Base-by-base conservation (phyloP, 169 alveolate genomes). In the Plasmodium gallinaceum region DNA sequence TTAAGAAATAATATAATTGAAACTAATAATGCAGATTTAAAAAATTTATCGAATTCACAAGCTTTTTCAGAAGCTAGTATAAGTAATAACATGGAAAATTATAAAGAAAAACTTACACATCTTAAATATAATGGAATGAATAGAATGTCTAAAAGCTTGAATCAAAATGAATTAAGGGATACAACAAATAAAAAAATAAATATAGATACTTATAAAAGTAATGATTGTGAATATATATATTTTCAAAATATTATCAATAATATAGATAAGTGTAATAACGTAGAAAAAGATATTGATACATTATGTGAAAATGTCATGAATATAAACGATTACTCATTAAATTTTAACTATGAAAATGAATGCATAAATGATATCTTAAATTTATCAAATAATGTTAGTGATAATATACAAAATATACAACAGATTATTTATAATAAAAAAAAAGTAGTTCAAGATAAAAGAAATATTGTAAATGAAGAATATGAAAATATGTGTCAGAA, bases 401-500 rank as follows among this genome's bases (percentile, higher is more conserved):
- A 51, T 22, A 80, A 68, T 43, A 48, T 80, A 42, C 48, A 52
- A 32, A 22, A 14, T 68, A 80, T 65, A 39, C 83, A 80, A 57
- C 80, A 80, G 26, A 32, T 46, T 16, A 61, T 80, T 42, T 68
- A 39, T 45, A 26, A 68, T 9, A 80, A 70, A 66, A 80, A 80
- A 26, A 80, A 80, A 80, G 62, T 66, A 10, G 76, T 80, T 14
- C 90, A 80, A 46, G 90, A 80, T 46, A 80, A 42, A 46, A 39
- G 90, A 10, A 51, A 80, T 68, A 10, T 80, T n/a, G 58, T 80
- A 32, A 80, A 80, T 66, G 80, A 80, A 24, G 90, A 80, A 42
- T 80, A 80, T 80, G 90, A 80, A 68, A 24, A 52, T 4, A 80
- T 69, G 9, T 80, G 71, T 1, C 83, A 80, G 61, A 80, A 80